Evolutionary conservation across 2,329 filamentous ascomycete species (phyloP), one percentile per base, ranked within the genome.

Genomic region (Blastomyces gilchristii): DNA sequence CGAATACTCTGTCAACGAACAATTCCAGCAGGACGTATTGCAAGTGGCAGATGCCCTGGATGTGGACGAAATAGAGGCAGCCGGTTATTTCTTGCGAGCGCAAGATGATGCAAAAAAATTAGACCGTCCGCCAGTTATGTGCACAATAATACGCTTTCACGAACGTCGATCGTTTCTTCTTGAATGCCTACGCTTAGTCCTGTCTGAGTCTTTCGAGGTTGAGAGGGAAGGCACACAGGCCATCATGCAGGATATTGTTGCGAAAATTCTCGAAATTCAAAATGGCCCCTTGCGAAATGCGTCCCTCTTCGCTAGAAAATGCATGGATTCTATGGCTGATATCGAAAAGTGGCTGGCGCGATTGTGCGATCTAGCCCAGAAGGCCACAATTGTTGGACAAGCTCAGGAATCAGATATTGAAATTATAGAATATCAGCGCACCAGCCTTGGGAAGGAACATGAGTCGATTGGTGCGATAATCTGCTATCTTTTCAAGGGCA

Each of bases 11-110:
- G 80, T 99, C 78, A 97, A 96, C 76, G 83, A 89, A 63, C 87
- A 91, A 66, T 97, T 99, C 76, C 86, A 93, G 71, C 88, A 96
- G 74, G 86, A 88, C 68, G 85, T 87, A 31, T 81, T 96, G 41
- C 85, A 90, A 69, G 81, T 99, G 47, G 89, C 93, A 62, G 92
- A 97, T 74, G 90, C 91, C 68, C 81, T 97, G 65, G 87, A 96
- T 70, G 81, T 99, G 61, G 92, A 99, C 76, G 95, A 99, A 76
- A 74, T 96, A 63, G 85, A 94, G 69, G 88, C 93, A 22, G 89
- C 91, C 11, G 82, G 83, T 68, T 83, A 94, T 59, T 85, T 96
- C 63, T 79, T 95, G 60, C 86, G 87, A 62, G 86, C 89, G 22
- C 84, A 90, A 71, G 82, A 85, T 47, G 87, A 92, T 68, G 81